Evolutionary conservation across 306 rosid genomes (phyloP), one percentile per base, ranked within the genome.

Genomic region (Aeschynomene evenia): DNA sequence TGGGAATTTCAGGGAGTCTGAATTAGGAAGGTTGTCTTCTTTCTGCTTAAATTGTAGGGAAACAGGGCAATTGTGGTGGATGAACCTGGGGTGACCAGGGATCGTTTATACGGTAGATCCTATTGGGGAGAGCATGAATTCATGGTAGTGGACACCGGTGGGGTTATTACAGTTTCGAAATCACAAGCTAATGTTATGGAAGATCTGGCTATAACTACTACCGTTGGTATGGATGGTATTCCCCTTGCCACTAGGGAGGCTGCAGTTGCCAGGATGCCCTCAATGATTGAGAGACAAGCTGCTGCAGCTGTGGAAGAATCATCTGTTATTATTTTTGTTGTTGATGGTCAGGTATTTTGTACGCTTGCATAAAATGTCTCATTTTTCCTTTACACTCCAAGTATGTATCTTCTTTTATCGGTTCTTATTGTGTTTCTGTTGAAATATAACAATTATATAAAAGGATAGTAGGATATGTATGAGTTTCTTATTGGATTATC

Each of bases 71-170:
- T 94, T 29, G 98, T 94, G 70, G 98, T 94, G 74, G 98, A 94
- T 79, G 98, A 94, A 66, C 98, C 98, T 42, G 96, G 97, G 76
- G 97, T 90, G 63, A 93, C 98, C 6, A 86, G 98, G 88, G 98
- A 93, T 74, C 96, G 97, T 45, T 79, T 93, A 69, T 93, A 93
- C 76, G 98, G 96, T 67, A 89, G 98, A 74, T 88, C 98, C 20
- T 90, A 74, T 72, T 94, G 98, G 98, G 97, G 96, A 42, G 81
- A 79, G 52, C 63, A 69, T 75, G 98, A 94, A 51, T 94, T 90
- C 84, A 85, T 94, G 98, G 95, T 90, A 48, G 92, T 94, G 56
- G 98, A 94, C 77, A 94, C 97, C 1, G 97, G 98, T 58, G 98
- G 98, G 63, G 96, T 94, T 79, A 79, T 94, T 62, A 90, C 83